phyloP scores from a whole-genome alignment of 1,284 basidiomycete species.

The Pseudozyma sp. region DNA sequence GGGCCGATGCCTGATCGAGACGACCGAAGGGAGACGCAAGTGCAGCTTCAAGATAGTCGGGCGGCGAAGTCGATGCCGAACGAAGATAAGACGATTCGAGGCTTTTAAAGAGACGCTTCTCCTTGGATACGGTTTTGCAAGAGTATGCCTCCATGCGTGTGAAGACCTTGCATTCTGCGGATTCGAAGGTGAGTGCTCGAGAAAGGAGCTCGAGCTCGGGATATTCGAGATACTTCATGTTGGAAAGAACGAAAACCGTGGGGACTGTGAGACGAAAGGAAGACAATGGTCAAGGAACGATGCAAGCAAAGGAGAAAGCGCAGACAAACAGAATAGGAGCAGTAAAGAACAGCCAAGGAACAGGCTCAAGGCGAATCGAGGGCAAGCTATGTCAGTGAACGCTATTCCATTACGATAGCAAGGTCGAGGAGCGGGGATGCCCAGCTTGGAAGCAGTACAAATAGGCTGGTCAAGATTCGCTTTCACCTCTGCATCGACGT shows the following conservation, averaged over 20 bases:
- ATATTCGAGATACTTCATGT: slow-evolving; percentile 91
- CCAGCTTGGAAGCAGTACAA: slow-evolving; percentile 3
- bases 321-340: background rate
- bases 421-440: background rate
- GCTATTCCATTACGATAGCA: slow-evolving; percentile 17
- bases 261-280: slow-evolving; percentile 8
- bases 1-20: slow-evolving; percentile 73
- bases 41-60: slow-evolving; percentile 63
- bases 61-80: slow-evolving; percentile 64
- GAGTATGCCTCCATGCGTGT: slow-evolving; percentile 96
- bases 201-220: slow-evolving; percentile 83
- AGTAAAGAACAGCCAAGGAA: background rate
- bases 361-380: slow-evolving; percentile 7
- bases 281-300: background rate
- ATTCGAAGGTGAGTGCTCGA: slow-evolving; percentile 77
- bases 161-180: slow-evolving; percentile 88
- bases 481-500: background rate
- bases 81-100: slow-evolving; percentile 72
- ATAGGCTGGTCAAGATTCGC: background rate
- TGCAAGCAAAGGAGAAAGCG: background rate
- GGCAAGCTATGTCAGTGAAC: slow-evolving; percentile 26
- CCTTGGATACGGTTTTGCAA: slow-evolving; percentile 95
- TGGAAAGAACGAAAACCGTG: background rate
- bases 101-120: slow-evolving; percentile 93
- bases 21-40: slow-evolving; percentile 69